A percentile compares a stretch with the other conserved stretches of the same genome.
Conservation (phyloP, 1,139 yeast species). For the Cylindricascospora bacillispora region DNA sequence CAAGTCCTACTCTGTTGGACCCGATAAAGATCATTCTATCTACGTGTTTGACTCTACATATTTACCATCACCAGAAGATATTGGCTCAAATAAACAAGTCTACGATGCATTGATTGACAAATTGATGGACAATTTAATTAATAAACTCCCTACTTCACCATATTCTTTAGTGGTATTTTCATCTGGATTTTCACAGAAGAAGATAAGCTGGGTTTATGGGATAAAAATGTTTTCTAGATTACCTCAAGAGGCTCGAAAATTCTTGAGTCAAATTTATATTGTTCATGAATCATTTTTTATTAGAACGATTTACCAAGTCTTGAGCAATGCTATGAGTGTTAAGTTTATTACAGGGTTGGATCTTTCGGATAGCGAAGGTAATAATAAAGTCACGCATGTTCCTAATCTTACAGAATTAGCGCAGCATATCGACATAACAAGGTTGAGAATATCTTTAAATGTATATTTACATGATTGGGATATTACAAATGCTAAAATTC, state of each 20-base stretch:
- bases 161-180: constrained; percentile 64
- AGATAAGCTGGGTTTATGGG: constrained; percentile 62
- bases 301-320: constrained; percentile 62
- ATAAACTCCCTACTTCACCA: constrained; percentile 39
- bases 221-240: constrained; percentile 60
- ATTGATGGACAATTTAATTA: constrained; percentile 27
- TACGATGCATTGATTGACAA: constrained; percentile 31
- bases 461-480: constrained; percentile 48
- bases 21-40: constrained; percentile 48
- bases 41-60: constrained; percentile 69
- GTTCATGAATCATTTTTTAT: constrained; percentile 92
- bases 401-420: constrained; percentile 49
- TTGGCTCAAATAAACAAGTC: constrained; percentile 25
- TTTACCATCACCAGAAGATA: constrained; percentile 38
- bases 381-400: constrained; percentile 15
- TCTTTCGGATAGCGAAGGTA: constrained; percentile 6
- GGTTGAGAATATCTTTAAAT: constrained; percentile 60
- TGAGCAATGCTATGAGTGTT: constrained; percentile 46
- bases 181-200: constrained; percentile 53
- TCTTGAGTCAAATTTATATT: constrained; percentile 51
- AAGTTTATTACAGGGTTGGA: constrained; percentile 26
- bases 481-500: constrained; percentile 26
- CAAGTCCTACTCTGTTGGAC: constrained; percentile 46
- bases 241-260: constrained; percentile 43
- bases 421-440: constrained; percentile 56